A percentile compares a stretch with the other conserved stretches of the same genome.
Evolutionary conservation across 495 filamentous ascomycete species (phyloP).

Genomic region (Neurospora sp.): DNA sequence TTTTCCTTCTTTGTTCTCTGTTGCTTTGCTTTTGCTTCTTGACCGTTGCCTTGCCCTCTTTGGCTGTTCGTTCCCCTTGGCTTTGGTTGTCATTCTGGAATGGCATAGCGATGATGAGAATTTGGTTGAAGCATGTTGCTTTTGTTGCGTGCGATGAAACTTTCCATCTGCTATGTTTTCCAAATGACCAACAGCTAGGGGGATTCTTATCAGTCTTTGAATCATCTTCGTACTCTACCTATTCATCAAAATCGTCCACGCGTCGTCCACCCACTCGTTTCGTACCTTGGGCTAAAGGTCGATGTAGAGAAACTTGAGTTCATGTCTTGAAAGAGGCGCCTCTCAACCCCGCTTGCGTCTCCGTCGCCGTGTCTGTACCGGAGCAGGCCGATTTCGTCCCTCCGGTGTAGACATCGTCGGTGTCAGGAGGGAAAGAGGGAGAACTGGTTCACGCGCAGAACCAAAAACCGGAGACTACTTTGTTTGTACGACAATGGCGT

Average conservation of each 20-base stretch:
- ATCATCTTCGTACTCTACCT: neutral
- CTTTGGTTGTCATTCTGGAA: neutral
- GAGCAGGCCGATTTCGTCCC: too few species aligned
- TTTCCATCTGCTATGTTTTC: neutral
- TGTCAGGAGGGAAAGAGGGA: neutral
- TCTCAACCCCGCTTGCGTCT: neutral
- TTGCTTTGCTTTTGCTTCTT: neutral
- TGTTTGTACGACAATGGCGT: neutral
- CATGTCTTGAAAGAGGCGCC: neutral
- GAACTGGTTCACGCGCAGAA: neutral
- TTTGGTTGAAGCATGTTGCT: neutral
- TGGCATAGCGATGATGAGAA: neutral
- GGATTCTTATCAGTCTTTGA: neutral
- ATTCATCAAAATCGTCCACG: neutral
- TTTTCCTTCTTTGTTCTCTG: slow-evolving; percentile 1
- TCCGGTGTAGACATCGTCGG: too few species aligned
- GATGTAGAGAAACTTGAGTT: slow-evolving; percentile 28
- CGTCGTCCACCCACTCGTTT: slow-evolving; percentile 8
- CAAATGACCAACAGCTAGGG: neutral
- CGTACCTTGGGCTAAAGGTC: slow-evolving; percentile 25
- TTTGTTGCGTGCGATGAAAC: neutral
- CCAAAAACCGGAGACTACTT: neutral
- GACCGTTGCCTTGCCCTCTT: neutral
- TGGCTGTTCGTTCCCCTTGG: neutral
- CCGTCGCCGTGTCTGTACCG: too few species aligned